phyloP scores from a whole-genome alignment of 805 yeast genomes.

The Hyphopichia homilentoma region DNA sequence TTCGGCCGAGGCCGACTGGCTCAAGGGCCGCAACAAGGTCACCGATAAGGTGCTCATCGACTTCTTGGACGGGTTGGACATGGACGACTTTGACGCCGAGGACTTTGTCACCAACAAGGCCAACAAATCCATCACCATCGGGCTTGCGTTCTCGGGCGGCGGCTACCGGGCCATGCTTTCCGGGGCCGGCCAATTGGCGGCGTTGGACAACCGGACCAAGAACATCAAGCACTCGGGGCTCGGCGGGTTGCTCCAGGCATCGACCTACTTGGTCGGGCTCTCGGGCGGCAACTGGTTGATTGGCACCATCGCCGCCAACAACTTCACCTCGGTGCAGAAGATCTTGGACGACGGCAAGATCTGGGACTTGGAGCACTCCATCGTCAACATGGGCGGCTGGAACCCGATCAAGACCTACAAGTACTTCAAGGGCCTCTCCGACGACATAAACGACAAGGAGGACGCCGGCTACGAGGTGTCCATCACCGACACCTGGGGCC shows the following conservation, averaged over 20 bases:
- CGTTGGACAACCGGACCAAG: conserved; percentile 67
- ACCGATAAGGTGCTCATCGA: conserved; percentile 44
- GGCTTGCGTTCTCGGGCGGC: conserved; percentile 59
- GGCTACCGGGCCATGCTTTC: conserved; percentile 85
- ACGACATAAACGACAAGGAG: conserved; percentile 26
- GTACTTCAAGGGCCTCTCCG: conserved; percentile 27
- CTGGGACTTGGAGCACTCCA: conserved; percentile 54
- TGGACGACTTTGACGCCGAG: conserved; percentile 46
- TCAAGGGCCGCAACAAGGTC: conserved; percentile 42
- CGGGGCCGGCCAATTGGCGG: conserved; percentile 84
- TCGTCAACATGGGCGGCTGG: conserved; percentile 62
- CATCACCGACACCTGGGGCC: conserved; percentile 42
- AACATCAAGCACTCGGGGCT: conserved; percentile 52
- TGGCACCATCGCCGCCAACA: conserved; percentile 58
- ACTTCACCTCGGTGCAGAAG: conserved; percentile 50
- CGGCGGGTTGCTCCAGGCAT: conserved; percentile 72
- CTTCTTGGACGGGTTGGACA: conserved; percentile 44
- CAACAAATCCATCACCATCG: conserved; percentile 28
- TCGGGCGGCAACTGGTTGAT: conserved; percentile 65
- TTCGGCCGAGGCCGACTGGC: conserved; percentile 49
- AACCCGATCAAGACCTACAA: conserved; percentile 65
- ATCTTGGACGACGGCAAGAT: conserved; percentile 23
- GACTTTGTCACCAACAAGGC: conserved; percentile 25
- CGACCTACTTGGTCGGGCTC: conserved; percentile 74
- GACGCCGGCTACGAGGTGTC: conserved; percentile 36